These are phyloP conservation scores for Kwoniella sp. DNA, from an alignment of 768 basidiomycete species.

Conservation along the genomic window DNA sequence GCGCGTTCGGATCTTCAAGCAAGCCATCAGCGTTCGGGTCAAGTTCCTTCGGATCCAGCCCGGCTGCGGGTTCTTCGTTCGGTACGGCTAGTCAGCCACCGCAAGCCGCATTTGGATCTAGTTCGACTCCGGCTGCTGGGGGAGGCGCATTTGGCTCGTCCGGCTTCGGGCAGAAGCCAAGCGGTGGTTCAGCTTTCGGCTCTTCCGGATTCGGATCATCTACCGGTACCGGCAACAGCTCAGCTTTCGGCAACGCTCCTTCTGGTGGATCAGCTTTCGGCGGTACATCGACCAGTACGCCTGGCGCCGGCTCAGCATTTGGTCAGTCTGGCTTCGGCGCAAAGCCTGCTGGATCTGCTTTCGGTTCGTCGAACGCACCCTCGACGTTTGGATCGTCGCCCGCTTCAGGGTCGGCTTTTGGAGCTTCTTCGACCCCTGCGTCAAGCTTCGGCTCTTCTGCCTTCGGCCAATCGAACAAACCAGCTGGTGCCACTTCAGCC, in stretches of 20 bases:
- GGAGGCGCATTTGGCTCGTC: conserved; percentile 26
- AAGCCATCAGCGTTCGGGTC: conserved; percentile 33
- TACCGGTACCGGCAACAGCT: conserved; percentile 8
- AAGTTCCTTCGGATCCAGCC: conserved; percentile 8
- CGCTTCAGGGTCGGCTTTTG: conserved; percentile 24
- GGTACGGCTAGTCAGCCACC: conserved; percentile 16
- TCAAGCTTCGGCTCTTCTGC: conserved; percentile 27
- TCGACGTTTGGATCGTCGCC: conserved; percentile 34
- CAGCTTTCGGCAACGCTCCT: conserved; percentile 20
- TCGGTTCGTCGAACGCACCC: conserved; percentile 12
- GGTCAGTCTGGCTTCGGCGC: conserved; percentile 28
- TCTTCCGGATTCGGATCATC: conserved; percentile 22
- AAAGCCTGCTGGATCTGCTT: conserved; percentile 21
- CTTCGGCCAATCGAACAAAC: conserved; percentile 26
- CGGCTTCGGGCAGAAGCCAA: conserved; percentile 1
- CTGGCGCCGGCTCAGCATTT: conserved; percentile 14
- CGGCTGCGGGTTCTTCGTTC: conserved; percentile 15
- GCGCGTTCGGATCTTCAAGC: conserved; percentile 18
- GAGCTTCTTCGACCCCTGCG: conserved; percentile 7
- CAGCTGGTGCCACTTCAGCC: conserved; percentile 14
- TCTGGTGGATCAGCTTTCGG: conserved; percentile 24
- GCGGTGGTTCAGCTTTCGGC: conserved; percentile 24
- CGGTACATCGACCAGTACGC: conserved; percentile 3
- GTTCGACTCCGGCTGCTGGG: conserved; percentile 1
- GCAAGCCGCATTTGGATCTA: conserved; percentile 26